Evolutionary conservation across 2,329 filamentous ascomycete genomes (phyloP).

Genomic region (Penicillium brasilianum): DNA sequence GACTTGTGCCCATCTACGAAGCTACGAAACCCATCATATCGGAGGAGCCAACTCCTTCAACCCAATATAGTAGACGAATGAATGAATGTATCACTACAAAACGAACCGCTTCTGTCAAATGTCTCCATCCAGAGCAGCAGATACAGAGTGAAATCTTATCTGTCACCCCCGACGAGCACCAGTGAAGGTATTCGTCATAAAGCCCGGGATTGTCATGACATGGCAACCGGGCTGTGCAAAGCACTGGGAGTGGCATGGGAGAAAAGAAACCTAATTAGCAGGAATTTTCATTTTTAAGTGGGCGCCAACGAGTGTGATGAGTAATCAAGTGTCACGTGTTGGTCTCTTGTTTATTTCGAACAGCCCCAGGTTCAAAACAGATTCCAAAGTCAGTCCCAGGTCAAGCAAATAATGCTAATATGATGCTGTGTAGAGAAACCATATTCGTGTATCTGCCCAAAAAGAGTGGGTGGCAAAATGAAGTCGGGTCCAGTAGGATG

Average conservation of each 20-base stretch:
- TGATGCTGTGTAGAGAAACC: background rate
- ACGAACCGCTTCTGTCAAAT: conserved; percentile 81
- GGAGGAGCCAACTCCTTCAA: conserved; percentile 12
- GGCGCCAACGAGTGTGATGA: conserved; percentile 1
- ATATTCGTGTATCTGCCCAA: background rate
- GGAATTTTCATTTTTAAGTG: conserved; percentile 31
- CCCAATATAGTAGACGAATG: conserved; percentile 31
- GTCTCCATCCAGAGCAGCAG: conserved; percentile 77
- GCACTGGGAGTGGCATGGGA: conserved; percentile 48
- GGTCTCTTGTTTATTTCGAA: background rate
- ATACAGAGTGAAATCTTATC: conserved; percentile 76
- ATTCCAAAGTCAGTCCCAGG: background rate
- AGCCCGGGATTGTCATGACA: conserved; percentile 39
- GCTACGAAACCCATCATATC: conserved; percentile 14
- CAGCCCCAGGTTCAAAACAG: background rate
- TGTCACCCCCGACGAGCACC: conserved; percentile 61
- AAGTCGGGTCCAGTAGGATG: background rate
- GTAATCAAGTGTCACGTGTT: conserved; percentile 2
- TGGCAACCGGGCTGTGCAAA: conserved; percentile 46
- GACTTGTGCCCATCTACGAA: conserved; percentile 13
- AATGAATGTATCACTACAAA: conserved; percentile 71
- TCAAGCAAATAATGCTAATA: background rate
- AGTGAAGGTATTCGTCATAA: conserved; percentile 43
- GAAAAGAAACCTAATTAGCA: conserved; percentile 25
- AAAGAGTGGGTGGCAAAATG: background rate